These are phyloP conservation scores for Phaeotremella skinneri DNA, from an alignment of 768 basidiomycete genomes.

Conservation along the genomic window DNA sequence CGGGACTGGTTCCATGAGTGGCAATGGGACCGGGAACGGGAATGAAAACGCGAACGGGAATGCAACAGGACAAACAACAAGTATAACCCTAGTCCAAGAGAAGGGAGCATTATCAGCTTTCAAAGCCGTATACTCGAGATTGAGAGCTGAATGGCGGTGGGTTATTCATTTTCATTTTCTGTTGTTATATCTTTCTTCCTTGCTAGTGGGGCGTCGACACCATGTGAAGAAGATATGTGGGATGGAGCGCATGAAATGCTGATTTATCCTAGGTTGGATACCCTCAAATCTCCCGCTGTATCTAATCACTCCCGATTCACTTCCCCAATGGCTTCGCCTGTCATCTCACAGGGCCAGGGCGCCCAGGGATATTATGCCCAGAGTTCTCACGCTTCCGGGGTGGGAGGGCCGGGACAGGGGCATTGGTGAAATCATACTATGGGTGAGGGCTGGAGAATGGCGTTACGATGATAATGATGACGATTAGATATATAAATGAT, in stretches of 20 bases:
- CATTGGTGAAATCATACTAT: background rate
- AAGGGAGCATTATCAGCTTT: conserved; percentile 80
- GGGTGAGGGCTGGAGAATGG: background rate
- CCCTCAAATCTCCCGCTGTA: conserved; percentile 32
- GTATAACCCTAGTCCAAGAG: conserved; percentile 71
- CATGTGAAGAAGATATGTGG: too few species aligned
- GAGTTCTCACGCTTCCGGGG: too few species aligned
- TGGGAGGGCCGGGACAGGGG: background rate
- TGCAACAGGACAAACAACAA: conserved; percentile 53
- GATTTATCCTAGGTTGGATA: conserved; percentile 33
- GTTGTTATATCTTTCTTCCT: background rate
- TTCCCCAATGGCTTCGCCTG: conserved; percentile 28
- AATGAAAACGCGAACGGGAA: too few species aligned
- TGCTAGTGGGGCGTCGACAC: too few species aligned
- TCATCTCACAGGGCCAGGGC: conserved; percentile 12
- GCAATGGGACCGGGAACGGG: too few species aligned
- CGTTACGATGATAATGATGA: background rate
- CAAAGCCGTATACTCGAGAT: conserved; percentile 65
- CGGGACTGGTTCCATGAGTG: too few species aligned
- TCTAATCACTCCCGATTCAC: conserved; percentile 23
- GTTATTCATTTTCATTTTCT: conserved; percentile 10
- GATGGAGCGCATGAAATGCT: too few species aligned
- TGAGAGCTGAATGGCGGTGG: conserved; percentile 68
- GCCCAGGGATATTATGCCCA: too few species aligned
- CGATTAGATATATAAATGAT: too few species aligned